Evolutionary conservation across 2,329 filamentous ascomycete species (phyloP).

Genomic region (Apiospora phragmitis): DNA sequence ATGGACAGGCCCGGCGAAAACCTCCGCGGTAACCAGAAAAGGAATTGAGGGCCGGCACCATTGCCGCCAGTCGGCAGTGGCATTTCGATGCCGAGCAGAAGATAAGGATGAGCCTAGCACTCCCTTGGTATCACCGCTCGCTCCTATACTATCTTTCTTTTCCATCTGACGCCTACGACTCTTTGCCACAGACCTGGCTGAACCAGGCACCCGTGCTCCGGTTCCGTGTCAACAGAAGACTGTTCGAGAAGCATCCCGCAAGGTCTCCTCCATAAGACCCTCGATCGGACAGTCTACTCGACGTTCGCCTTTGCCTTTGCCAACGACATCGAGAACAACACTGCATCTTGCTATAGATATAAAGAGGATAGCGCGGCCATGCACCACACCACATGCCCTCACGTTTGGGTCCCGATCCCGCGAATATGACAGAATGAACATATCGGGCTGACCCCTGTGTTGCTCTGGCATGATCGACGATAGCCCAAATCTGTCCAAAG

Average conservation of each 20-base stretch:
- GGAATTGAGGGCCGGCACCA: not conserved
- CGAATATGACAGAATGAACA: not conserved
- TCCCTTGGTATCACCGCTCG: not conserved
- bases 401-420: not conserved
- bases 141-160: no score
- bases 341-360: not conserved
- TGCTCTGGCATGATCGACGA: not conserved
- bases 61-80: not conserved
- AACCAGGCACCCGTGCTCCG: not conserved
- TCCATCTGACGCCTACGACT: not conserved
- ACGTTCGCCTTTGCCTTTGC: not conserved
- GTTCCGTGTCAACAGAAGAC: not conserved
- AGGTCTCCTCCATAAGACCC: not conserved
- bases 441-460: no score
- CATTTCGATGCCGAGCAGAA: not conserved
- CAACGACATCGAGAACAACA: not conserved
- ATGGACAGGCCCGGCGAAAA: not conserved
- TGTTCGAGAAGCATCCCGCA: not conserved
- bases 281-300: not conserved
- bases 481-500: not conserved
- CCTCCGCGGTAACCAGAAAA: not conserved
- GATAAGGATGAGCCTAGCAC: not conserved
- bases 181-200: not conserved
- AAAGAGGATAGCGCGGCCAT: not conserved
- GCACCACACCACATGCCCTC: no score